These are phyloP conservation scores for Megacollybia marginata DNA, from an alignment of 768 basidiomycete genomes.

Conservation along the genomic window DNA sequence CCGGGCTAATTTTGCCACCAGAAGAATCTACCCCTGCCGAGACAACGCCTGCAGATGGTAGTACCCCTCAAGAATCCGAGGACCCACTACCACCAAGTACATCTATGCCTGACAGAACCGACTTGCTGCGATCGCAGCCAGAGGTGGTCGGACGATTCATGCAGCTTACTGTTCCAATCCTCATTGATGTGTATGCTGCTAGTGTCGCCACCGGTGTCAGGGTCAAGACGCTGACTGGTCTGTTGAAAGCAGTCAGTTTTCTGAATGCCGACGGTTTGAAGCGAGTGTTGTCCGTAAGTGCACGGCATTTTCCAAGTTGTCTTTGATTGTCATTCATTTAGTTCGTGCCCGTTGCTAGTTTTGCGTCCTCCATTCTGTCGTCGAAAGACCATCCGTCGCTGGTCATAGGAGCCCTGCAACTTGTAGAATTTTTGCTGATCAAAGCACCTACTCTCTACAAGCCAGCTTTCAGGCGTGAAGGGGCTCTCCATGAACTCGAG, in stretches of 20 bases:
- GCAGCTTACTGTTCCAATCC: slow-evolving; percentile 82
- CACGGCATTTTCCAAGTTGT: slow-evolving; percentile 1
- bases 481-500: slow-evolving; percentile 94
- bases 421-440: slow-evolving; percentile 82
- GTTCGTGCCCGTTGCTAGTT: slow-evolving; percentile 93
- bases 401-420: slow-evolving; percentile 83
- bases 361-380: slow-evolving; percentile 89
- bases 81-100: slow-evolving; percentile 27
- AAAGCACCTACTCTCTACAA: slow-evolving; percentile 83
- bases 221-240: slow-evolving; percentile 78
- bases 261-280: slow-evolving; percentile 70
- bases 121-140: slow-evolving; percentile 67
- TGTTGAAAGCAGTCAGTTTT: slow-evolving; percentile 90
- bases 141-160: slow-evolving; percentile 80
- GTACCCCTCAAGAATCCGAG: slow-evolving; percentile 15
- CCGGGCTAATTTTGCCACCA: slow-evolving; percentile 16
- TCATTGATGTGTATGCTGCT: slow-evolving; percentile 99
- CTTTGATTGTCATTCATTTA: slow-evolving; percentile 21
- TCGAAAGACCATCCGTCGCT: slow-evolving; percentile 85
- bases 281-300: slow-evolving; percentile 67
- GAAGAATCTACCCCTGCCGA: slow-evolving; percentile 12
- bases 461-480: slow-evolving; percentile 88
- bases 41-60: slow-evolving; percentile 15
- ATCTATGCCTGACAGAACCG: slow-evolving; percentile 49
- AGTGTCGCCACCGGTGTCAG: slow-evolving; percentile 86